Conservation (phyloP, 2,329 filamentous ascomycete species). For the Dactylellina leptospora region DNA sequence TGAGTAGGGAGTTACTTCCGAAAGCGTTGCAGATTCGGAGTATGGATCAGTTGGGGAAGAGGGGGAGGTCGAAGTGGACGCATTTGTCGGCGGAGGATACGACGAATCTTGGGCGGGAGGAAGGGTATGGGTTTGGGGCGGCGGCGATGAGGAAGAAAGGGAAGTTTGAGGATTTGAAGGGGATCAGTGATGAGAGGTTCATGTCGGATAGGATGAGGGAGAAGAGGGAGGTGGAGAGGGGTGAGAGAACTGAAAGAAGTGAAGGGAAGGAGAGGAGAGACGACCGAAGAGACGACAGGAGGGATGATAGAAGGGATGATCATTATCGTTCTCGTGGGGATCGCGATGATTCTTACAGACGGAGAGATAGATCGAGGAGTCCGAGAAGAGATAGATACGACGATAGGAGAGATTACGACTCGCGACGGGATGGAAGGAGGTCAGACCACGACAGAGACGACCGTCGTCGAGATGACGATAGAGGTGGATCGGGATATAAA, state of each 20-base stretch:
- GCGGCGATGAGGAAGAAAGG: conserved; percentile 65
- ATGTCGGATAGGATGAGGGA: conserved; percentile 69
- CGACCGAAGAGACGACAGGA: conserved; percentile 5
- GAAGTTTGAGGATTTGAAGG: conserved; percentile 55
- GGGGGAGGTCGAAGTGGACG: conserved; percentile 87
- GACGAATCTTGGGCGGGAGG: conserved; percentile 72
- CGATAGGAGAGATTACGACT: conserved; percentile 29
- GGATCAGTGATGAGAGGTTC: conserved; percentile 70
- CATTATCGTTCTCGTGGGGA: conserved; percentile 19
- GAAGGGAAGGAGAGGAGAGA: conserved; percentile 29
- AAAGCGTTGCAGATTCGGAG: conserved; percentile 92
- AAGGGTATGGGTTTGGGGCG: conserved; percentile 59
- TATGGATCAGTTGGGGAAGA: conserved; percentile 91
- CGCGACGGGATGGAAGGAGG: conserved; percentile 38
- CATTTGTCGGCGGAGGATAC: conserved; percentile 92
- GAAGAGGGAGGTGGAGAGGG: conserved; percentile 63
- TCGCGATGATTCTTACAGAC: conserved; percentile 5
- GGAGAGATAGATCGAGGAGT: conserved; percentile 34
- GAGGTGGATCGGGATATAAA: conserved; percentile 25
- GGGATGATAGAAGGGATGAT: conserved; percentile 28
- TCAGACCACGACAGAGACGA: conserved; percentile 51
- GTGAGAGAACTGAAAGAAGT: conserved; percentile 69
- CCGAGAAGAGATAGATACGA: conserved; percentile 27
- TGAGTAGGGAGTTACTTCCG: conserved; percentile 82
- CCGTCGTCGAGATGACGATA: conserved; percentile 16